Conservation (phyloP, 805 yeast species). For the Sugiyamaella smithiae region DNA sequence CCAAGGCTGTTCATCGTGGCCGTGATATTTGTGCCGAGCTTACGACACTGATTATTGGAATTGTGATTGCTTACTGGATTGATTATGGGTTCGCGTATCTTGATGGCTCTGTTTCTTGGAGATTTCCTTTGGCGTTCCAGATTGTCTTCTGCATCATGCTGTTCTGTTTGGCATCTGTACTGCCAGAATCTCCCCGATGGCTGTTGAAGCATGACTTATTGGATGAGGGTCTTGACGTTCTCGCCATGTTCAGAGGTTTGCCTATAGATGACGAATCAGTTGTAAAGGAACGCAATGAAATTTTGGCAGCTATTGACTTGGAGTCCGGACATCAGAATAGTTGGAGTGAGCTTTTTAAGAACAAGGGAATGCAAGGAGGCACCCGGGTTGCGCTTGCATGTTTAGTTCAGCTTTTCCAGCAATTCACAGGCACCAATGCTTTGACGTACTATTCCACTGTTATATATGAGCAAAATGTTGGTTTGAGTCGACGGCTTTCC, state of each 20-base stretch:
- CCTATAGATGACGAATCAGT: neutral
- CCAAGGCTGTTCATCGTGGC: slow-evolving; percentile 67
- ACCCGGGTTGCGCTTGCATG: slow-evolving; percentile 15
- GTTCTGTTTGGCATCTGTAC: slow-evolving; percentile 52
- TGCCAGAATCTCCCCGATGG: slow-evolving; percentile 90
- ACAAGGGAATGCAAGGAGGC: slow-evolving; percentile 9
- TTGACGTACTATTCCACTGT: slow-evolving; percentile 11
- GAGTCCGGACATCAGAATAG: slow-evolving; percentile 49
- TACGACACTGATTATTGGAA: slow-evolving; percentile 68
- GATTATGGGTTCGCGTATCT: slow-evolving; percentile 64
- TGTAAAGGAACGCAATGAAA: slow-evolving; percentile 15
- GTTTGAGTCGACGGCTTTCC: slow-evolving; percentile 6
- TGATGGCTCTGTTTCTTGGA: slow-evolving; percentile 51
- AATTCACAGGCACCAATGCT: slow-evolving; percentile 8
- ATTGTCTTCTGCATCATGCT: slow-evolving; percentile 49
- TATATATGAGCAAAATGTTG: slow-evolving; percentile 6
- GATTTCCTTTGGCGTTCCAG: slow-evolving; percentile 77
- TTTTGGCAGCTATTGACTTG: slow-evolving; percentile 19
- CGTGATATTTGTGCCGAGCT: slow-evolving; percentile 67
- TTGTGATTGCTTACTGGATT: slow-evolving; percentile 61
- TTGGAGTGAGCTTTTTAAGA: slow-evolving; percentile 8
- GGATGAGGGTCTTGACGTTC: slow-evolving; percentile 46
- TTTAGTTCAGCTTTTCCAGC: slow-evolving; percentile 14
- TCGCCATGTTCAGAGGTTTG: slow-evolving; percentile 38
- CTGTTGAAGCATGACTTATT: slow-evolving; percentile 64